Base-by-base conservation (phyloP, 345 rosid species). In the Tarenaya hassleriana region DNA sequence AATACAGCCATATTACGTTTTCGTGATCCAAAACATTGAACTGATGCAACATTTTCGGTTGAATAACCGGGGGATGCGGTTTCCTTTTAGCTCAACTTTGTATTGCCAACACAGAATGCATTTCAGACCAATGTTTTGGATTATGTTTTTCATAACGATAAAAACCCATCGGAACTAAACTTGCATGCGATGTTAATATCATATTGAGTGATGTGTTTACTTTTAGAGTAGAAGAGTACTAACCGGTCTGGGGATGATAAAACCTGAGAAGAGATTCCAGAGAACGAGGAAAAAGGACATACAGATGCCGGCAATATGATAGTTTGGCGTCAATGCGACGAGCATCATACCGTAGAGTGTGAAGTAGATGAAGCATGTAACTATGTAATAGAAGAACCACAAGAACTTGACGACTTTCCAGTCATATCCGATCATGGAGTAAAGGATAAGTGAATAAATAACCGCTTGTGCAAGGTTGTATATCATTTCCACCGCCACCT, bases 221-320 rank as follows among this genome's bases (percentile, higher is more conserved):
- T n/a, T n/a, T n/a, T n/a, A 2, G 40, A 0, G 40, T 35, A 33
- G 35, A 48, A 48, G 47, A 33, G 10, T 7, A 33, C 41, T 4
- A 73, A 89, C 97, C 73, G 55, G 45, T 55, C 97, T 75, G 1
- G 95, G 72, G 45, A 89, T 47, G 53, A 86, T 71, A 50, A 86
- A 89, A 47, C 95, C 95, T 1, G 88, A 73, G 73, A 89, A 89
- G 66, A 89, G 73, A 73, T 86, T 89, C 97, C 97, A 83, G 19
- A 86, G 73, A 53, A 82, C 68, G 35, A 83, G 62, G 84, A 83
- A 86, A 86, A 89, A 89, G 18, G 86, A 69, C 95, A 79, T 77
- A 61, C 48, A 61, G 54, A 89, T 73, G 46, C 90, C 79, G 0
- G 84, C 88, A 19, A 86, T 62, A 69, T 89, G 86, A 34, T 65